Evolutionary conservation across 768 basidiomycete genomes (phyloP), one percentile per base, ranked within the genome.

Genomic region (Leucocoprinus birnbaumii): DNA sequence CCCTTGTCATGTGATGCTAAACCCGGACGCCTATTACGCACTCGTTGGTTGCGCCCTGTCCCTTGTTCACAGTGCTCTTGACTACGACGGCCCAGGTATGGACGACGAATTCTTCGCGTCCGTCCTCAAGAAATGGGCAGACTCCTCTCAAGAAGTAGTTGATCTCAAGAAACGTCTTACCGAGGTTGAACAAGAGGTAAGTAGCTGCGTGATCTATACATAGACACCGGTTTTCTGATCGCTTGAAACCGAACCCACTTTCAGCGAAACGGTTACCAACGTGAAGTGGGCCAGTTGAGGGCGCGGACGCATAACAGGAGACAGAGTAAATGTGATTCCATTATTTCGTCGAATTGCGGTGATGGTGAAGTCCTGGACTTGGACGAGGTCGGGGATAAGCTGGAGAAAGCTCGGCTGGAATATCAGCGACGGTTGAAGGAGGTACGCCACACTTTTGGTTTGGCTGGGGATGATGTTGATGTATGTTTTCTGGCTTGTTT

Each of bases 121-220:
- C 40, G 64, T 71, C 31, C 56, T 72, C 49, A 70, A 70, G 61
- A 68, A 66, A 54, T 73, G 70, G 70, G 72, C 71, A n/a, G 68
- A 72, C 27, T 68, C 73, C 10, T 70, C 67, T 42, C 66, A 69
- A 47, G 65, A 60, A 24, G 66, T 68, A 19, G 65, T 70, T 47
- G 58, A 58, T 38, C 64, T 76, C 54, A 68, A 67, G 59, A 62
- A 65, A 22, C 70, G 73, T 51, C 64, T 74, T 11, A 62, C 62
- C 35, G 62, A 63, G 14, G 38, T 61, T 22, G 58, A 62, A 53
- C 52, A 44, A 41, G 56, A 62, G 59, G 63, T 61, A 47, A 24
- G 44, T 52, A n/a, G 11, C 22, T 27, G 16, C 27, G 26, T 35
- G 46, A 14, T 21, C 19, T 49, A 25, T 49, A 22, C 53, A 43